Evolutionary conservation across 1,284 basidiomycete species (phyloP), one percentile per base, ranked within the genome.

Genomic region (Moesziomyces antarcticus): DNA sequence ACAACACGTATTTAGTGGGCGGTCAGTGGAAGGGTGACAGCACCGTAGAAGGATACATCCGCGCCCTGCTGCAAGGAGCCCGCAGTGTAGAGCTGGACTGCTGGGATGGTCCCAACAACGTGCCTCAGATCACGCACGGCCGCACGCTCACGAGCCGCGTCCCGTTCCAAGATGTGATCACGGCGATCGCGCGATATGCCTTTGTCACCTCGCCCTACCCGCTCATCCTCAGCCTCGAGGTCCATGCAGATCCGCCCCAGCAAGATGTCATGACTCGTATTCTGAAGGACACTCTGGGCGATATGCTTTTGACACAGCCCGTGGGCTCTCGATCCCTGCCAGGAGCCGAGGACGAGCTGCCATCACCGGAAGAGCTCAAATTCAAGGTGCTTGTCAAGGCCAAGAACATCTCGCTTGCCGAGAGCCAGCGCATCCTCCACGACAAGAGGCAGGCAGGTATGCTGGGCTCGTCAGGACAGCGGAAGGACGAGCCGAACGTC

Each of bases 1-100:
- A 99, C 82, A 99, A 99, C 80, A 99, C 97, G 0, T 99, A 99
- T 80, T 90, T 99, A 5, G 91, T 97, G 13, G 95, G 95, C 0
- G 90, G 94, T 75, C 97, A 99, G 82, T 90, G 97, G 60, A 89
- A 95, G 10, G 96, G 97, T 3, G 91, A 92, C 56, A 94, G 93
- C 69, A 97, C 96, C 0, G 90, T 96, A 42, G 96, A 98, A 81
- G 96, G 96, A 0, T 99, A 98, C 82, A 94, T 97, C 66, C 89
- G 96, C 0, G 95, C 95, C 0, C 86, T 99, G 44, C 87, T 97
- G 50, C 92, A 92, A 60, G 91, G 93, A 30, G 97, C 95, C 77
- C 89, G 96, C 20, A 93, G 92, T 61, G 96, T 99, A 37, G 82
- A 84, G 59, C 72, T 99, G 78, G 96, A 99, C 77, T 91, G 96